Conservation (phyloP, 2,329 filamentous ascomycete genomes). For the Colletotrichum somersetense region DNA sequence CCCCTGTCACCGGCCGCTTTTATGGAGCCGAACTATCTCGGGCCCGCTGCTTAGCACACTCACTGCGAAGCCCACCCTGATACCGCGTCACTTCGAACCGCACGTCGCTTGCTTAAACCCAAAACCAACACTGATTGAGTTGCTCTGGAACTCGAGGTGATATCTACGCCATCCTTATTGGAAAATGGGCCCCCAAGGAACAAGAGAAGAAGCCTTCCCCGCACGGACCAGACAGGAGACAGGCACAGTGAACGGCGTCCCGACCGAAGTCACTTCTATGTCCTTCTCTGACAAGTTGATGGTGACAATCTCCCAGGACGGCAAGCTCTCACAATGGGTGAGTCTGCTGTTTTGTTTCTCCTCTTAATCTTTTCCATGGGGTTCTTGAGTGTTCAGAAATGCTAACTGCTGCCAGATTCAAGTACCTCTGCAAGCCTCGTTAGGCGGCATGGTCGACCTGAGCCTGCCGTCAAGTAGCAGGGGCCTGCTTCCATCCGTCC, state of each 20-base stretch:
- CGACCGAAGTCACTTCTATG: conserved; percentile 79
- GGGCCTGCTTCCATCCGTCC: conserved; percentile 78
- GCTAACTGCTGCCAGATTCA: conserved; percentile 68
- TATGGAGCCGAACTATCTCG: conserved; percentile 9
- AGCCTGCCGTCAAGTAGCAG: conserved; percentile 60
- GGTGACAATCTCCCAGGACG: conserved; percentile 88
- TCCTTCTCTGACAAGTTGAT: conserved; percentile 92
- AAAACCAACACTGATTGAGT: neutral
- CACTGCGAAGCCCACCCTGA: neutral
- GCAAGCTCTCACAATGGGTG: conserved; percentile 93
- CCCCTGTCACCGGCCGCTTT: conserved; percentile 17
- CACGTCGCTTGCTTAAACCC: too few relatives aligned
- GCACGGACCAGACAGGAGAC: conserved; percentile 70
- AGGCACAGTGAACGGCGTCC: conserved; percentile 73
- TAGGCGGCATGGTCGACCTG: conserved; percentile 74
- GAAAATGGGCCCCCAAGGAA: conserved; percentile 56
- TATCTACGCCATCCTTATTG: neutral
- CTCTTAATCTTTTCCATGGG: conserved; percentile 33
- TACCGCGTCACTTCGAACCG: neutral
- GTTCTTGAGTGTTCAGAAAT: neutral
- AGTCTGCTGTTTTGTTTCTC: conserved; percentile 45
- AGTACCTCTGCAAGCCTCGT: conserved; percentile 79
- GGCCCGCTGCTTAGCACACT: neutral
- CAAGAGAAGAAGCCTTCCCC: conserved; percentile 73
- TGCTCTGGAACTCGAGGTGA: neutral